Evolutionary conservation across 352 stramenopile species (phyloP).

Genomic region (Lagenidium sp.): DNA sequence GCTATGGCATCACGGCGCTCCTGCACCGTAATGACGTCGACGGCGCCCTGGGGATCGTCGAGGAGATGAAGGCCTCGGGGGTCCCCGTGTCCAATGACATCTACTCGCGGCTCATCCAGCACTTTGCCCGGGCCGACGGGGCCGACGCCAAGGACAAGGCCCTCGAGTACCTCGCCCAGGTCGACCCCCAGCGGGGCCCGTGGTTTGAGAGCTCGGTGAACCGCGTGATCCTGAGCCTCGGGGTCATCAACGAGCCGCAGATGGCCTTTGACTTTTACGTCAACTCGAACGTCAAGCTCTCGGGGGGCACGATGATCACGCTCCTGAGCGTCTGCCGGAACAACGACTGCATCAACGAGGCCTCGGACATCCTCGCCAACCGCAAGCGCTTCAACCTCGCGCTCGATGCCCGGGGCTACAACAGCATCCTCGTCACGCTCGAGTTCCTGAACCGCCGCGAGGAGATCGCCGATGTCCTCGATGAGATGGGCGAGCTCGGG

Average conservation of each 20-base stretch:
- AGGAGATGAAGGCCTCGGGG: conserved; percentile 41
- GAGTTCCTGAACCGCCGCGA: conserved; percentile 59
- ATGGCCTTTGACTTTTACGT: conserved; percentile 73
- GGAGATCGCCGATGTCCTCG: conserved; percentile 43
- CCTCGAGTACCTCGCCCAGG: conserved; percentile 33
- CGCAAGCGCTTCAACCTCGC: conserved; percentile 67
- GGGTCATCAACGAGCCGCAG: conserved; percentile 42
- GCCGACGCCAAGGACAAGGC: conserved; percentile 43
- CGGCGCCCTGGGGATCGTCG: conserved; percentile 24
- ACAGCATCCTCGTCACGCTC: conserved; percentile 60
- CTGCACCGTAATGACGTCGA: conserved; percentile 42
- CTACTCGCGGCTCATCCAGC: conserved; percentile 49
- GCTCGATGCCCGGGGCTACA: conserved; percentile 62
- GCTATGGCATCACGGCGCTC: conserved; percentile 53
- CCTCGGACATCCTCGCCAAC: conserved; percentile 63
- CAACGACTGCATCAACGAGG: conserved; percentile 65
- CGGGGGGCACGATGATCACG: conserved; percentile 54
- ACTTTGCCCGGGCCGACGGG: conserved; percentile 22
- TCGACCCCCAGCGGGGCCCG: conserved; percentile 51
- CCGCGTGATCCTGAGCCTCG: conserved; percentile 58
- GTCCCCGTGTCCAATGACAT: conserved; percentile 64
- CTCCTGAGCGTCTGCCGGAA: conserved; percentile 57
- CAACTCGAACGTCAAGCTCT: conserved; percentile 75
- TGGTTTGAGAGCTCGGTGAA: conserved; percentile 69
- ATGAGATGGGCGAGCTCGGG: conserved; percentile 50